Evolutionary conservation across 2,329 filamentous ascomycete genomes (phyloP), one percentile per base, ranked within the genome.

Genomic region (Periconia macrospinosa): DNA sequence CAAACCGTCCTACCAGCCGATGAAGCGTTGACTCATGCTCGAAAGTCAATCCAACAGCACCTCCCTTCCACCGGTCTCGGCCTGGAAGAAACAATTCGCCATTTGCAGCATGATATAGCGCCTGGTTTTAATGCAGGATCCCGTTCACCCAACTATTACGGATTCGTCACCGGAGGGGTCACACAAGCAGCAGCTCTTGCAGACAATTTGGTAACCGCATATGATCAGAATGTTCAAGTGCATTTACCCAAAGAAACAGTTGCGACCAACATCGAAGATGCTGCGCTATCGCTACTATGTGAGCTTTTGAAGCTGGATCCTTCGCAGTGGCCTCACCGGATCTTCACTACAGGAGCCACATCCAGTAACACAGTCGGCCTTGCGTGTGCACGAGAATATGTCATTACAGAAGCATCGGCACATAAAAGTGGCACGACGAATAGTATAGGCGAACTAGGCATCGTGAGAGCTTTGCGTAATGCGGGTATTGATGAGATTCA

Each of bases 211-310:
- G 91, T 93, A 56, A 87, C 87, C 6, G 82, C 84, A 9, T 83
- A 88, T 56, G 92, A 97, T 69, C 91, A 96, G 70, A 96, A 92
- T 71, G 86, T 92, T 5, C 83, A 87, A 53, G 90, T 96, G 1
- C 92, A 97, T 70, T 78, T 96, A 1, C 87, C 91, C 0, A 77
- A 79, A 18, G 89, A 96, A 71, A 89, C 86, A 0, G 81, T 92
- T 30, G 83, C 86, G 18, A 95, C 91, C 0, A 83, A 86, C 20
- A 82, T 97, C 10, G 92, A 97, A 72, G 85, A 88, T 57, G 79
- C 81, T 14, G 86, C 92, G 0, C 75, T 96, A 49, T 74, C 78
- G 17, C 84, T 96, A 78, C 74, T 96, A 5, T 77, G 85, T 45
- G 81, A 87, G 40, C 72, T 96, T 2, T 75, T 96, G 18, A 73